Evolutionary conservation across 2,329 filamentous ascomycete genomes (phyloP), one percentile per base, ranked within the genome.

Genomic region (Aspergillus tamarii): DNA sequence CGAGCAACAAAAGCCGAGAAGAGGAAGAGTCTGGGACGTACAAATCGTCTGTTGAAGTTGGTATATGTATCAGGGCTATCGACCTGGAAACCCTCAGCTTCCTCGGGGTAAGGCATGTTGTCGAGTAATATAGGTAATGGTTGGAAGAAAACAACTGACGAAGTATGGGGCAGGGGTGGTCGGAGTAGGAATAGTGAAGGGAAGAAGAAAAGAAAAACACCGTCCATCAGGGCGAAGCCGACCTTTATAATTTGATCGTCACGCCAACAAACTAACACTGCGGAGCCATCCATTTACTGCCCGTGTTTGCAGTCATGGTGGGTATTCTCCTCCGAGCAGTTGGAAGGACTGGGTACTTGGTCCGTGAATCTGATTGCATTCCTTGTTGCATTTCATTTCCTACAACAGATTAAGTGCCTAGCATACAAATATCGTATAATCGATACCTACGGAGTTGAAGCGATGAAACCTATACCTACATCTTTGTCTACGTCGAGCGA

Each of bases 41-140:
- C 85, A 68, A 83, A 81, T 74, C 85, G 78, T 76, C 85, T 86
- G 71, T 84, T 82, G 76, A 88, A 88, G 23, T 82, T 77, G 66
- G 80, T 84, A 81, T 84, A 88, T 74, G 90, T 88, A 81, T 92
- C 90, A 72, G 89, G 82, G 73, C 89, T 88, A 64, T 88, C 82
- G 67, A 85, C 78, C 74, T 81, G 80, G 73, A 81, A 82, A 46
- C 80, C 80, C 65, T 81, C 77, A 55, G 80, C 80, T 69, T 78
- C 77, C 34, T 82, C 80, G 57, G 79, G 80, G 64, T 82, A 82
- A 64, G 77, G 76, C 81, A 82, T 82, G 65, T 66, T 72, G 21
- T 43, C 28, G 59, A 46, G 39, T n/a, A 32, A 21, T 30, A 36
- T 16, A 11, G 52, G n/a, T 53, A 53, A n/a, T 32, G 39, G 30